These are phyloP conservation scores for Calycina marina DNA, from an alignment of 2,329 filamentous ascomycete genomes.

Conservation along the genomic window DNA sequence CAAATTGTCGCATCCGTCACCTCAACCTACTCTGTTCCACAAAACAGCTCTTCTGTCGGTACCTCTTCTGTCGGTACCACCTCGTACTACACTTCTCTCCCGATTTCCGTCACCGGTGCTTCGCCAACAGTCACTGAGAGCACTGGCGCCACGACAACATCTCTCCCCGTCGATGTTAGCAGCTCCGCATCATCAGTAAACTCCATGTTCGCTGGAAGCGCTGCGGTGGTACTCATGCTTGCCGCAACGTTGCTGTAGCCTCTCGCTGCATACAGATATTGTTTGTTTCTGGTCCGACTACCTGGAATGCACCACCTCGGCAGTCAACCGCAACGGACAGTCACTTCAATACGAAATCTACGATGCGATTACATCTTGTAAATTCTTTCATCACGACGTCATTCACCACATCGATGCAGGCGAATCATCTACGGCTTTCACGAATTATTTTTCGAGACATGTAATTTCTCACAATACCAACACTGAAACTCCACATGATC, in stretches of 20 bases:
- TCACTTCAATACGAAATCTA: constrained; percentile 8
- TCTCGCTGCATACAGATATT: constrained; percentile 1
- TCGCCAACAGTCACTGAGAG: constrained; percentile 8
- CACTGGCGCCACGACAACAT: constrained; percentile 9
- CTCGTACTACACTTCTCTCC: constrained; percentile 17
- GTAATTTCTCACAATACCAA: constrained; percentile 3
- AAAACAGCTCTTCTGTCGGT: constrained; percentile 21
- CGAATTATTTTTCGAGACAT: constrained; percentile 11
- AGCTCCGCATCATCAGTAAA: constrained; percentile 27
- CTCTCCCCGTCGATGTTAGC: constrained; percentile 26
- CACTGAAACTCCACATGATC: constrained; percentile 1
- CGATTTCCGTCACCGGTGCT: constrained; percentile 3
- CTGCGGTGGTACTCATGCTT: constrained; percentile 35
- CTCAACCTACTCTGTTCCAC: constrained; percentile 22
- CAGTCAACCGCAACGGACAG: too few relatives aligned
- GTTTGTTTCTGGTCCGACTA: too few relatives aligned
- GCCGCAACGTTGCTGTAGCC: constrained; percentile 36
- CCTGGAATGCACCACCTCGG: too few relatives aligned
- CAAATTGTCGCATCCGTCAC: constrained; percentile 27
- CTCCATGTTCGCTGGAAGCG: constrained; percentile 30
- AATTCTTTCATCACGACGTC: constrained; percentile 12
- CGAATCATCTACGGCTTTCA: background rate
- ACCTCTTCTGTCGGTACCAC: constrained; percentile 12
- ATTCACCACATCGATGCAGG: too few relatives aligned
- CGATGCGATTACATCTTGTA: constrained; percentile 14